Base-by-base conservation (phyloP, 2,329 filamentous ascomycete genomes). In the Cladosporium sp. region DNA sequence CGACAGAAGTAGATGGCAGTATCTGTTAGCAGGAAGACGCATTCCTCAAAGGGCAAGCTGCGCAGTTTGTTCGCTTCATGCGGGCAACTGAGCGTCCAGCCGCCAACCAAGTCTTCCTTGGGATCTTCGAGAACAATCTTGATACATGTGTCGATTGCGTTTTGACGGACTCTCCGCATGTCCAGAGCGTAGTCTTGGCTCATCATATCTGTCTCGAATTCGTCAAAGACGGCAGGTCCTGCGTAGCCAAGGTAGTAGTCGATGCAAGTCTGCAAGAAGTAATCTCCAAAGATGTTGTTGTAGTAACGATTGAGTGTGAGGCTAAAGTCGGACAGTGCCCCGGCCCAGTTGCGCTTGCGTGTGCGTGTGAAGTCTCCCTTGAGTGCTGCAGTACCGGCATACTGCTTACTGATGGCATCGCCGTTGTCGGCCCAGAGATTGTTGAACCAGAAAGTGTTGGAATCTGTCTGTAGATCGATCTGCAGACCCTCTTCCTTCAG, bases 301-400 rank as follows among this genome's bases (percentile, higher is more conserved):
- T 88, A 90, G 74, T 89, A 89, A 49, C 92, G 83, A 29, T 91
- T 94, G 50, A 99, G 82, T 0, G 93, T 97, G 59, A 98, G 83
- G 0, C 93, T 92, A 60, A 97, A 88, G 74, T 99, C 95, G 40
- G 94, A 96, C 66, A 99, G 79, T 0, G 94, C 94, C 2, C 95
- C 95, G 1, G 91, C 89, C 73, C 96, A 95, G 75, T 98, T 91
- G 55, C 95, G 87, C 79, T 96, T 97, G 65, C 89, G 86, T 2
- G 93, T 97, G 53, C 95, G 86, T 1, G 95, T 99, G 75, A 94
- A 99, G 77, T 99, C 95, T 10, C 95, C 95, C 76, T 99, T 99
- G 79, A 99, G 87, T 0, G 95, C 95, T 2, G 93, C 92, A 0
- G 95, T 98, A 11, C 93, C 96, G 1, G 95, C 93, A 77, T 99